Base-by-base conservation (phyloP, 345 rosid genomes). In the Gossypium longicalyx region DNA sequence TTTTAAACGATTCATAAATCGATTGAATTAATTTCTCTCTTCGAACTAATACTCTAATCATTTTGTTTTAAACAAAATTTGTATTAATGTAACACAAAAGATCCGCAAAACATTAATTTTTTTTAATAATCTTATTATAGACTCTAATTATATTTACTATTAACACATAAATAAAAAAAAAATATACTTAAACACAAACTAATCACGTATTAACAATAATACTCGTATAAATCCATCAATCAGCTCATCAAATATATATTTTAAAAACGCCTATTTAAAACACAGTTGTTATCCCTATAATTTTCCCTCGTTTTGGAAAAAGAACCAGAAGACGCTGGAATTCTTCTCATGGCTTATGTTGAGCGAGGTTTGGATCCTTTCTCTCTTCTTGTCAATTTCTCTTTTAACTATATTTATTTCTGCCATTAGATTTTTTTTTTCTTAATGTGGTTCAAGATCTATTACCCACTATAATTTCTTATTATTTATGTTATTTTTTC, bases 271-370 rank as follows among this genome's bases (percentile, higher is more conserved):
- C n/a, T 15, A 49, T 49, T 49, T 15, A 49, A 49, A 54, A n/a
- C 23, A 54, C 59, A 23, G 59, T 4, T 19, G 9, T 56, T 25
- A 19, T 56, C 27, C 20, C n/a, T 9, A 56, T 2, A 56, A 56
- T 56, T 20, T 19, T 20, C 60, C 60, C 12, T 25, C 0, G 19
- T 9, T 20, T 4, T 16, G 9, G 72, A 16, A 17, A 25, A 29
- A 34, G 41, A 34, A 34, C 41, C 41, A 49, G 44, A 68, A 49
- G 45, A 16, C 23, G 3, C 72, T 51, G 72, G 58, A 51, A 69
- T 8, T 69, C 17, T 49, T 51, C 59, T 25, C 44, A 69, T 69
- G 72, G 72, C 72, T 69, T 69, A 69, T 58, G 72, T 69, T 2
- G 72, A 69, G 43, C 15, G 72, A 49, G 72, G 72, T 69, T 7